A percentile compares a stretch with the other conserved stretches of the same genome.
phyloP scores from a whole-genome alignment of 1,139 yeast species.

The Tardiomyces digboiensis region DNA sequence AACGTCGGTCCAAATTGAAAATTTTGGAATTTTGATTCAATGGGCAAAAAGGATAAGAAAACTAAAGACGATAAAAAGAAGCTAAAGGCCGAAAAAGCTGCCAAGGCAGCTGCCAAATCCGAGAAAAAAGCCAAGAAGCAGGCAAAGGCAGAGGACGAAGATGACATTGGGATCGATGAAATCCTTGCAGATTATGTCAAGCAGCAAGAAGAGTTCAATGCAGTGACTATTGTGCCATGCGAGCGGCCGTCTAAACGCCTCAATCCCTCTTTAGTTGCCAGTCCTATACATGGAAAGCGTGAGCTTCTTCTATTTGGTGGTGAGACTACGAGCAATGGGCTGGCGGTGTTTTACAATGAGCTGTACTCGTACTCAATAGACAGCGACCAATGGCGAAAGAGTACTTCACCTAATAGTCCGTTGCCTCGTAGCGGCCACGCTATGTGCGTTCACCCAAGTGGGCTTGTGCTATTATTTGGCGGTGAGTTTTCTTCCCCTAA shows the following conservation, averaged over 20 bases:
- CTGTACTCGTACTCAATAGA: constrained; percentile 65
- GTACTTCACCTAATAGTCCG: constrained; percentile 79
- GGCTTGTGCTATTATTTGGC: constrained; percentile 77
- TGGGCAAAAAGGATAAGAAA: constrained; percentile 58
- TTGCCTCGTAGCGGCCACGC: constrained; percentile 92
- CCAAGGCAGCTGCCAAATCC: constrained; percentile 66
- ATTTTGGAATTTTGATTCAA: constrained; percentile 1
- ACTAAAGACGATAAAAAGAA: constrained; percentile 90
- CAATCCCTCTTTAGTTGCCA: constrained; percentile 66
- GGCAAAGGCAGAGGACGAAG: constrained; percentile 74
- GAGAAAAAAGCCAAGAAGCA: constrained; percentile 64
- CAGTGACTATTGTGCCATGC: constrained; percentile 51
- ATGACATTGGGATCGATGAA: constrained; percentile 82
- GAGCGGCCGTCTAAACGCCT: constrained; percentile 58
- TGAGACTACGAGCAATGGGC: constrained; percentile 42
- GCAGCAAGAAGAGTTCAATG: constrained; percentile 64
- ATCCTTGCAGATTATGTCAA: constrained; percentile 68
- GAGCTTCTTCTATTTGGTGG: constrained; percentile 90
- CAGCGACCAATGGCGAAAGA: constrained; percentile 72
- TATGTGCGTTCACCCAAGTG: constrained; percentile 90
- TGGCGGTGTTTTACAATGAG: constrained; percentile 74
- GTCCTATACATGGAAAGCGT: constrained; percentile 64
- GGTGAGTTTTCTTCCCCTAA: constrained; percentile 97
- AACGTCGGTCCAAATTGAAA: too few relatives aligned
- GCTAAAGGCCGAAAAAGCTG: constrained; percentile 72